Evolutionary conservation across 495 filamentous ascomycete genomes (phyloP).

Genomic region (Stereocaulon alpinum): DNA sequence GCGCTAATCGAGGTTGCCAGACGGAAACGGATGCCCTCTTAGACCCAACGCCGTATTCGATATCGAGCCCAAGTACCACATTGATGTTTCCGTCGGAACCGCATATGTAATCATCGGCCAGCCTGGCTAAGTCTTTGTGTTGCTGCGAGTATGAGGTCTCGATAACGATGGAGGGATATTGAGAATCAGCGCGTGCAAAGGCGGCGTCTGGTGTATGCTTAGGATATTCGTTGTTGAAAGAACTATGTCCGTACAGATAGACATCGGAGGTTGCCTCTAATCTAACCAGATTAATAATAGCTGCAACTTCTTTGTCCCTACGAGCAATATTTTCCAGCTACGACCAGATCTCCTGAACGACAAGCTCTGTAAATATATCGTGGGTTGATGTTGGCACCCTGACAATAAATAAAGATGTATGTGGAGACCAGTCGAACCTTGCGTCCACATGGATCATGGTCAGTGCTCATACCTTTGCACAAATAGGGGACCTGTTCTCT

Average conservation of each 20-base stretch:
- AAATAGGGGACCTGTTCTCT: not conserved
- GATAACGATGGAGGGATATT: not conserved
- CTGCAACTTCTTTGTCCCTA: no score
- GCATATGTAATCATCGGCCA: not conserved
- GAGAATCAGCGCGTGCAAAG: not conserved
- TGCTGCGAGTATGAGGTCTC: conserved; percentile 2
- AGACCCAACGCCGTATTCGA: not conserved
- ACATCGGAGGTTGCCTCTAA: not conserved
- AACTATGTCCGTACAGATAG: not conserved
- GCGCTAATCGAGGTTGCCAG: not conserved
- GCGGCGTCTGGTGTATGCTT: not conserved
- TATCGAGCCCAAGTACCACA: not conserved
- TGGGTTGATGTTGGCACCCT: not conserved
- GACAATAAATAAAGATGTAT: not conserved
- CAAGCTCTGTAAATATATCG: not conserved
- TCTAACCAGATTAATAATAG: no score
- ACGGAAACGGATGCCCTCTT: not conserved
- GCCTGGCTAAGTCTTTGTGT: not conserved
- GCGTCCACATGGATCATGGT: not conserved
- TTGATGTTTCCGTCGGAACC: not conserved
- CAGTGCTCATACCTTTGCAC: not conserved
- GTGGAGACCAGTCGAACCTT: conserved; percentile 4
- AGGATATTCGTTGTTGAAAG: not conserved
- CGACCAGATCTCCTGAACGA: no score
- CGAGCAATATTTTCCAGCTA: no score